Conservation (phyloP, 345 rosid species). For the Bruguiera gymnorhiza region DNA sequence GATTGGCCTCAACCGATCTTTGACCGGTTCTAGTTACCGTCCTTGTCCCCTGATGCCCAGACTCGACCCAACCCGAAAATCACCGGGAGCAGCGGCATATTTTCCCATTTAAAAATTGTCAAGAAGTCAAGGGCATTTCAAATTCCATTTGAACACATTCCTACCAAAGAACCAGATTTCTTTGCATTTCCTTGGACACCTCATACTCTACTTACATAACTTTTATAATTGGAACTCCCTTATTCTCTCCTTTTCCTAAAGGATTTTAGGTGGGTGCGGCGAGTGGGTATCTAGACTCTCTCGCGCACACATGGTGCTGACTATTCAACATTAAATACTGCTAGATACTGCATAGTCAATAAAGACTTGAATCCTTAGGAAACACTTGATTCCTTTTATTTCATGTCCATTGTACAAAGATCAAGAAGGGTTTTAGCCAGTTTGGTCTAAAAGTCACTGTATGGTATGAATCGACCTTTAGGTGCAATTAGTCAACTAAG, state of each 20-base stretch:
- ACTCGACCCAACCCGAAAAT: constrained; percentile 8
- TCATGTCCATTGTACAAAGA: neutral
- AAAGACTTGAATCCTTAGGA: constrained; percentile 12
- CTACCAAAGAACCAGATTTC: constrained; percentile 24
- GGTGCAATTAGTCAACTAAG: neutral
- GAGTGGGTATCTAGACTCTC: neutral
- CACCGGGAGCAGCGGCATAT: constrained; percentile 4
- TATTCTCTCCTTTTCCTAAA: neutral
- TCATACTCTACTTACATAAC: neutral
- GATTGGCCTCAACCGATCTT: too few relatives aligned
- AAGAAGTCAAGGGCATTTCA: constrained; percentile 11
- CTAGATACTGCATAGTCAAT: neutral
- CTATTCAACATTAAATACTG: constrained; percentile 12
- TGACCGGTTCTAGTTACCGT: too few relatives aligned
- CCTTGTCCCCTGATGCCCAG: neutral
- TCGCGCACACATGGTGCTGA: constrained; percentile 29
- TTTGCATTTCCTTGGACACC: constrained; percentile 10
- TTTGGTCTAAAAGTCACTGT: neutral
- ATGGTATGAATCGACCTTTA: neutral
- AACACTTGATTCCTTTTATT: constrained; percentile 30
- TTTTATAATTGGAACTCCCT: neutral
- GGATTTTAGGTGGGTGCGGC: neutral
- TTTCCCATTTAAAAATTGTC: constrained; percentile 13
- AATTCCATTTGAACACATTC: constrained; percentile 26
- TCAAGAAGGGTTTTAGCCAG: neutral